Evolutionary conservation across 805 yeast genomes (phyloP).

Genomic region (Yarrowia sp.): DNA sequence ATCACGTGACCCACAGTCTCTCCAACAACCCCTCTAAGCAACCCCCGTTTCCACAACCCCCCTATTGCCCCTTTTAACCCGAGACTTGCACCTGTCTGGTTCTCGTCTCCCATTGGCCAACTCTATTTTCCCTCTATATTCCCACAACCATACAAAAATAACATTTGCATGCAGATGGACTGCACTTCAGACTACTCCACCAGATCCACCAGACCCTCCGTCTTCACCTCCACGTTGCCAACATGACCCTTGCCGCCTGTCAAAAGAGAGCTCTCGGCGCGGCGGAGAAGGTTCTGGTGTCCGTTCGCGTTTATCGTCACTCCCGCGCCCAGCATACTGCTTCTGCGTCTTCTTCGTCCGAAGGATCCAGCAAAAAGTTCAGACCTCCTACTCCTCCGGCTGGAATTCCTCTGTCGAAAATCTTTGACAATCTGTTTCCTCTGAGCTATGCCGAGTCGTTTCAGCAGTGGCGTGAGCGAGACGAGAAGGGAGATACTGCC

Average conservation of each 20-base stretch:
- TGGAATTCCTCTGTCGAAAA: conserved; percentile 35
- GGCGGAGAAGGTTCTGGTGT: background rate
- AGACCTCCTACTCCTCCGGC: conserved; percentile 39
- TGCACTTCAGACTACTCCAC: background rate
- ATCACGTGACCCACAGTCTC: background rate
- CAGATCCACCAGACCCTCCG: background rate
- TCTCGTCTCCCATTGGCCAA: background rate
- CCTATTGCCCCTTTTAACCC: background rate
- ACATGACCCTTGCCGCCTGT: background rate
- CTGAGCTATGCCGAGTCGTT: conserved; percentile 41
- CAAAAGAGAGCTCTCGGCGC: conserved; percentile 7
- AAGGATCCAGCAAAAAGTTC: background rate
- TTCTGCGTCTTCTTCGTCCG: background rate
- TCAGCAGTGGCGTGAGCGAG: conserved; percentile 45
- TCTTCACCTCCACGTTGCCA: background rate
- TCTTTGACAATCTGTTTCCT: conserved; percentile 38
- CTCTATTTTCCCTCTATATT: background rate
- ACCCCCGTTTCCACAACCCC: too few species aligned
- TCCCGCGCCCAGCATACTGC: conserved; percentile 10
- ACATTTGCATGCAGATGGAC: background rate
- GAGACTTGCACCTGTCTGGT: background rate
- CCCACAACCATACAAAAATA: background rate
- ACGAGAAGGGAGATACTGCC: conserved; percentile 38
- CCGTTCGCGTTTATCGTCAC: background rate
- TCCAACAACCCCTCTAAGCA: background rate